Evolutionary conservation across 768 basidiomycete species (phyloP), one percentile per base, ranked within the genome.

Genomic region (Pleurotus djamor): DNA sequence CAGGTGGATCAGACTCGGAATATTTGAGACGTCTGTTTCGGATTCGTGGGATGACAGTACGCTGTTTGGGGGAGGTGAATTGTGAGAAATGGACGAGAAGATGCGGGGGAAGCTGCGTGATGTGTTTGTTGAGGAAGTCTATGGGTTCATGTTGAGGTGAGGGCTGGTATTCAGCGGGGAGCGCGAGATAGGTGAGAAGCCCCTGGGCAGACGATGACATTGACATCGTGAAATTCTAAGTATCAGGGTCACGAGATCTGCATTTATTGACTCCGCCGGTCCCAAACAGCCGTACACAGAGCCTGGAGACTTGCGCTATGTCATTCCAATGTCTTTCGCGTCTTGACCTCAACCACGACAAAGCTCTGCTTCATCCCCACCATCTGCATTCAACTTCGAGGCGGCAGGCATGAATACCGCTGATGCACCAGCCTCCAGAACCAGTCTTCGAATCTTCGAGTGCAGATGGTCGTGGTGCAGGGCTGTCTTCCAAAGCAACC

Each of bases 21-120:
- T 87, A 92, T 64, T 79, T 82, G 17, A 89, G 75, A 7, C 92
- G 82, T 50, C 92, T 77, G 69, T 94, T 94, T 38, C 91, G 81
- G 57, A 94, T 87, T 16, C 72, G 68, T 9, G 86, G 73, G 52
- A 94, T 77, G 7, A 68, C 70, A 3, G 87, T 85, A 59, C 92
- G 83, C 60, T 91, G 78, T 60, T 81, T 89, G 3, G 92, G 87
- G 2, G 75, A 77, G n/a, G 77, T 81, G 60, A 79, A 71, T 41
- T 61, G 63, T 56, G 77, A 77, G 69, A 79, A 84, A 48, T 76
- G 17, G 64, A 67, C 45, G 49, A 67, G 57, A 62, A 63, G 52
- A 67, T 76, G 67, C 72, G 74, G 76, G 59, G 65, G 7, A 64
- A 65, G 52, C 57, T 76, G 37, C 72, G 72, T 2, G 58, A 62